Conservation (phyloP, 805 yeast genomes). For the Candida dajiaensis region DNA sequence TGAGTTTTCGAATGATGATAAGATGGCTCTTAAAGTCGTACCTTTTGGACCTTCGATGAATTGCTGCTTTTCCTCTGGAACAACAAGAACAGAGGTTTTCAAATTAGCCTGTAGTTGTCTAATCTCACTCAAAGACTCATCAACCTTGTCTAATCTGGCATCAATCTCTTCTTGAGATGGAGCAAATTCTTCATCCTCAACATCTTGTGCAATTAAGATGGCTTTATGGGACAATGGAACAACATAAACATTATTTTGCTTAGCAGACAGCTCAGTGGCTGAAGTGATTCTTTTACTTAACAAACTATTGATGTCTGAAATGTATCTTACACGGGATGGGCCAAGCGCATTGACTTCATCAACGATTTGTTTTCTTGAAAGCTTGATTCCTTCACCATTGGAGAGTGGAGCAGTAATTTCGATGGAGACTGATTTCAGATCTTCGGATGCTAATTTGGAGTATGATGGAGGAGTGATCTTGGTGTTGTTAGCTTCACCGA, state of each 20-base stretch:
- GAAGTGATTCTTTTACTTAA: conserved; percentile 42
- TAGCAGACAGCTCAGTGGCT: conserved; percentile 36
- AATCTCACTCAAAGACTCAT: conserved; percentile 47
- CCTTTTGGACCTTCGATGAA: conserved; percentile 55
- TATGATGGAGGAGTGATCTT: conserved; percentile 43
- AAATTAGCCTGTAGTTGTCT: conserved; percentile 54
- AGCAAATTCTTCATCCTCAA: conserved; percentile 59
- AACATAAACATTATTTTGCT: conserved; percentile 44
- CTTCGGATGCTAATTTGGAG: conserved; percentile 36
- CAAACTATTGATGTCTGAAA: conserved; percentile 64
- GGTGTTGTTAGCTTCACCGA: conserved; percentile 38
- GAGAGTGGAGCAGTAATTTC: conserved; percentile 52
- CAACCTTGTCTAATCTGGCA: conserved; percentile 48
- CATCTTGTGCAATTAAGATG: conserved; percentile 45
- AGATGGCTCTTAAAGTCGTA: conserved; percentile 44
- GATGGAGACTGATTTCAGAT: conserved; percentile 42
- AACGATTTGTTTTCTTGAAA: conserved; percentile 68
- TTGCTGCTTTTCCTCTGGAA: conserved; percentile 52
- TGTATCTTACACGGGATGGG: conserved; percentile 54
- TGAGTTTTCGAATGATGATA: conserved; percentile 25
- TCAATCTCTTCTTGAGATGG: conserved; percentile 59
- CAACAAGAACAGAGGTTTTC: conserved; percentile 41
- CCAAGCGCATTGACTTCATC: conserved; percentile 64
- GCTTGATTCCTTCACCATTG: conserved; percentile 45
- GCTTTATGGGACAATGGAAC: conserved; percentile 46